These are phyloP conservation scores for Plasmodium sp. DNA, from an alignment of 169 alveolate genomes.

Conservation along the genomic window DNA sequence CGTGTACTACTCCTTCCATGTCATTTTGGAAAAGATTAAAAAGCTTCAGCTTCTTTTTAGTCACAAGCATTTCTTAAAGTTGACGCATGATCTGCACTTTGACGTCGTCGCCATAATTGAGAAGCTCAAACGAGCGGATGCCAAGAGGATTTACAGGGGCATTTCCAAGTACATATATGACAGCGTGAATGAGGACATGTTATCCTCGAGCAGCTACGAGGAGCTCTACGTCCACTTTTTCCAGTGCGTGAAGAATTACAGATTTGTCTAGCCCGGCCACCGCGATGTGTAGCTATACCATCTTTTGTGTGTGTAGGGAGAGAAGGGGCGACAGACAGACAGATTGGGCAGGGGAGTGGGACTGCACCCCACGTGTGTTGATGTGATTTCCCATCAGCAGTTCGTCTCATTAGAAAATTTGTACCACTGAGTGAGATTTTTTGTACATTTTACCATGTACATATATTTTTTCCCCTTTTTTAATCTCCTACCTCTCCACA, in stretches of 20 bases:
- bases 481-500: background rate
- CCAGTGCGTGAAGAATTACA: constrained; percentile 27
- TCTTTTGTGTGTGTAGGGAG: background rate
- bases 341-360: background rate
- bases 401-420: background rate
- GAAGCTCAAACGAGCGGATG: constrained; percentile 2
- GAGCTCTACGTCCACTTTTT: constrained; percentile 27
- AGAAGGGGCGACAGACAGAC: background rate
- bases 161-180: constrained; percentile 27
- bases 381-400: background rate
- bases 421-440: background rate
- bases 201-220: background rate
- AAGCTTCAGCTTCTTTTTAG: constrained; percentile 2
- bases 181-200: background rate
- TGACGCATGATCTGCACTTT: constrained; percentile 39
- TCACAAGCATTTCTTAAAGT: constrained; percentile 16
- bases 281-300: background rate
- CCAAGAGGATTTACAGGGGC: background rate
- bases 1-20: constrained; percentile 48
- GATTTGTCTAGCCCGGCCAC: background rate
- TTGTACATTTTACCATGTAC: background rate
- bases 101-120: constrained; percentile 31
- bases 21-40: constrained; percentile 42
- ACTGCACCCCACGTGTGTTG: background rate
- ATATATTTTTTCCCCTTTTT: background rate